phyloP scores from a whole-genome alignment of 805 yeast species.

The Scheffersomyces coipomensis region DNA sequence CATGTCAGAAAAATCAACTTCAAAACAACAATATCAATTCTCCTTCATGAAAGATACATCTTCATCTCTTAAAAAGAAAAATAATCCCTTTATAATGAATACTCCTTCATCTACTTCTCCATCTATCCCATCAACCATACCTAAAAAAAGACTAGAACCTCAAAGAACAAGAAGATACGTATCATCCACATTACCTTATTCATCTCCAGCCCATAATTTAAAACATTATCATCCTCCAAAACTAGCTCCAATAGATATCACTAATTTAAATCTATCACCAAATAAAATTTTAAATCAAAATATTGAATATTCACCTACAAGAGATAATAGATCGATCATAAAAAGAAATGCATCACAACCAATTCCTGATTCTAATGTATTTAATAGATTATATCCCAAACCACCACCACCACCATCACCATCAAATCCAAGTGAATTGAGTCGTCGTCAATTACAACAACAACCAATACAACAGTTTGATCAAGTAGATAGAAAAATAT shows the following conservation, averaged over 20 bases:
- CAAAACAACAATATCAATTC: constrained; percentile 17
- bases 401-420: constrained; percentile 6
- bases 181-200: constrained; percentile 4
- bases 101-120: background rate
- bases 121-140: constrained; percentile 1
- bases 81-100: background rate
- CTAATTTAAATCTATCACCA: background rate
- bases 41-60: constrained; percentile 43
- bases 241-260: background rate
- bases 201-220: background rate
- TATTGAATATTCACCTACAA: background rate
- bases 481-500: background rate
- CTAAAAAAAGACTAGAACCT: background rate
- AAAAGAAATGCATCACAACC: constrained; percentile 8
- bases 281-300: background rate
- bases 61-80: constrained; percentile 33
- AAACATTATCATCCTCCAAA: too few relatives aligned
- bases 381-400: constrained; percentile 7
- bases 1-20: constrained; percentile 13
- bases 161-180: constrained; percentile 12
- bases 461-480: background rate
- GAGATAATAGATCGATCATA: background rate
- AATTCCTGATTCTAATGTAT: constrained; percentile 2
- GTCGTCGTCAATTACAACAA: background rate
- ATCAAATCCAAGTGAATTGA: constrained; percentile 1